phyloP scores from a whole-genome alignment of 2,329 filamentous ascomycete species.

The Curvularia lunata region DNA sequence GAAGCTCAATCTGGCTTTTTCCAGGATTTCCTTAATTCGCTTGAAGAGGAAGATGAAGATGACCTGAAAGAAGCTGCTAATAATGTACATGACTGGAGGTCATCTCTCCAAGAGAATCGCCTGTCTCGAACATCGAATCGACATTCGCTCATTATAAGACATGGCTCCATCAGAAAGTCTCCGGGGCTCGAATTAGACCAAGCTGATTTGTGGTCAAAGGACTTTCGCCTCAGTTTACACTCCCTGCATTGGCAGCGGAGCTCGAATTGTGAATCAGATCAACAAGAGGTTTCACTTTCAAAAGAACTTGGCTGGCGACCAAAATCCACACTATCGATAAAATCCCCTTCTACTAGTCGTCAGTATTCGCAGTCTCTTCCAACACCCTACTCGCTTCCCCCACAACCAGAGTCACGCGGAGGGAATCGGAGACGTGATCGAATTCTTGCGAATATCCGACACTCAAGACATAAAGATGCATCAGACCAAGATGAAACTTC shows the following conservation, averaged over 20 bases:
- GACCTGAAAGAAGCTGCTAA: conserved; percentile 14
- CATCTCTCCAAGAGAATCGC: neutral
- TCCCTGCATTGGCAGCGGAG: conserved; percentile 6
- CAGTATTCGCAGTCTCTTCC: conserved; percentile 15
- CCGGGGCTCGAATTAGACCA: conserved; percentile 1
- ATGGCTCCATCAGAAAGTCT: neutral
- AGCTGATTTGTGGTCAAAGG: neutral
- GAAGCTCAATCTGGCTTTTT: conserved; percentile 56
- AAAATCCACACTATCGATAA: conserved; percentile 14
- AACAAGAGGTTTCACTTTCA: conserved; percentile 5
- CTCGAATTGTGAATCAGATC: conserved; percentile 9
- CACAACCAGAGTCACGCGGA: neutral
- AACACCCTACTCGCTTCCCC: neutral
- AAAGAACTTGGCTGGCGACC: conserved; percentile 13
- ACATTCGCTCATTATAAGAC: neutral
- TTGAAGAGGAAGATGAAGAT: conserved; percentile 14
- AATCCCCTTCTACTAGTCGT: conserved; percentile 6
- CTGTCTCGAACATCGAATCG: neutral
- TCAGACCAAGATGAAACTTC: neutral
- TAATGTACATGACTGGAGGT: neutral
- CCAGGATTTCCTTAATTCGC: conserved; percentile 40
- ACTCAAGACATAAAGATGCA: neutral
- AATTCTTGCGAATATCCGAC: conserved; percentile 1
- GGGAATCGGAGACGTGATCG: conserved; percentile 1
- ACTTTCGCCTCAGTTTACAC: conserved; percentile 10